Evolutionary conservation across 768 basidiomycete genomes (phyloP).

Genomic region (Phylloporus sp.): DNA sequence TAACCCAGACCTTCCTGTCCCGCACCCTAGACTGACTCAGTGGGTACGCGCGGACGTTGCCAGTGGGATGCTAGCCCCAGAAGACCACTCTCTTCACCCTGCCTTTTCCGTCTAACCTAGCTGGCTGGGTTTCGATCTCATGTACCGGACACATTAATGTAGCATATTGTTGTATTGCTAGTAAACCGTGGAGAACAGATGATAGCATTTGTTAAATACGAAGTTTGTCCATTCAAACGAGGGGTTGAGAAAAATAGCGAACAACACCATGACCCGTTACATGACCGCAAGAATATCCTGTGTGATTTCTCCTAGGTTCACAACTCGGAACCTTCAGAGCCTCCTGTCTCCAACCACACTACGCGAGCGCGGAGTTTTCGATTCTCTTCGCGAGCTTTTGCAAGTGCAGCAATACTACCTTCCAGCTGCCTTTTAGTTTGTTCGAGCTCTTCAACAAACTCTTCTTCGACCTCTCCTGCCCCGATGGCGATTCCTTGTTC

Average conservation of each 20-base stretch:
- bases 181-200: background rate
- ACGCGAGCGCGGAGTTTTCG: slow-evolving; percentile 43
- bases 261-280: slow-evolving; percentile 10
- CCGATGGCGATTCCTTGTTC: slow-evolving; percentile 67
- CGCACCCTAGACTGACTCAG: slow-evolving; percentile 44
- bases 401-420: slow-evolving; percentile 39
- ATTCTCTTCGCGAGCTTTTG: slow-evolving; percentile 49
- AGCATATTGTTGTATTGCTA: slow-evolving; percentile 18
- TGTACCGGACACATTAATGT: no score
- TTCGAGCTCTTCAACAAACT: slow-evolving; percentile 43
- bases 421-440: slow-evolving; percentile 47
- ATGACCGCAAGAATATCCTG: slow-evolving; percentile 12
- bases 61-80: slow-evolving; percentile 24
- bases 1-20: slow-evolving; percentile 54
- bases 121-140: slow-evolving; percentile 7
- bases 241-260: background rate
- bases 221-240: slow-evolving; percentile 10
- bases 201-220: slow-evolving; percentile 6
- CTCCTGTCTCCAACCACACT: slow-evolving; percentile 30
- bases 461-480: slow-evolving; percentile 64
- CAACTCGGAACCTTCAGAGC: slow-evolving; percentile 30
- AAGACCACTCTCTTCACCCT: slow-evolving; percentile 14
- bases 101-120: slow-evolving; percentile 2
- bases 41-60: slow-evolving; percentile 47
- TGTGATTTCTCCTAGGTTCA: slow-evolving; percentile 19